These are phyloP conservation scores for Danielozyma ontarioensis DNA, from an alignment of 805 yeast species.

Conservation along the genomic window DNA sequence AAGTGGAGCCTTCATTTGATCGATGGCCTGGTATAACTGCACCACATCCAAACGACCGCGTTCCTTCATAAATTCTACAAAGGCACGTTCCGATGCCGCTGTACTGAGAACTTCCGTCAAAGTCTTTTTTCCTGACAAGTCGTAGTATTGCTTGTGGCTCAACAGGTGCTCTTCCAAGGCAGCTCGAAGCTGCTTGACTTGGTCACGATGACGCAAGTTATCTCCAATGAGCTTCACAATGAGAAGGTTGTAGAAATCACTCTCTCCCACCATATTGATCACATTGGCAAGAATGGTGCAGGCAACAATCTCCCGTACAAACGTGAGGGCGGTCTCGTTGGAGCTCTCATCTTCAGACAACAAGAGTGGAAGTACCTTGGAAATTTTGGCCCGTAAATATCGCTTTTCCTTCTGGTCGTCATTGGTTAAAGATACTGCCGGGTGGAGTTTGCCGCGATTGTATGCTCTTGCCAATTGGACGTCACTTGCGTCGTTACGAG, in stretches of 20 bases:
- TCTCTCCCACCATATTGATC: slow-evolving; percentile 53
- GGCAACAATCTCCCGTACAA: slow-evolving; percentile 61
- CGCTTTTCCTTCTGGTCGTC: slow-evolving; percentile 36
- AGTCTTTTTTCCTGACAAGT: slow-evolving; percentile 15
- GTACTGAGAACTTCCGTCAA: slow-evolving; percentile 44
- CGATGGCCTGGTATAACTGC: slow-evolving; percentile 64
- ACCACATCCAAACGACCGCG: slow-evolving; percentile 27
- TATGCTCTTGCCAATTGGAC: slow-evolving; percentile 40
- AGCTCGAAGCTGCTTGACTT: slow-evolving; percentile 65
- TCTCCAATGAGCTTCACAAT: slow-evolving; percentile 57
- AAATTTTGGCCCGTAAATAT: slow-evolving; percentile 43
- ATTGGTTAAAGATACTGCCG: slow-evolving; percentile 40
- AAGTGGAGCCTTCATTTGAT: slow-evolving; percentile 66
- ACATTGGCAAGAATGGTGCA: slow-evolving; percentile 46
- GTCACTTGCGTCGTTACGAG: slow-evolving; percentile 38
- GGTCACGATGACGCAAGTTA: slow-evolving; percentile 65
- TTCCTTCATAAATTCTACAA: slow-evolving; percentile 15
- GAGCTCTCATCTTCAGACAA: slow-evolving; percentile 42
- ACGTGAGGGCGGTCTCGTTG: slow-evolving; percentile 43
- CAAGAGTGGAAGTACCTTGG: slow-evolving; percentile 43
- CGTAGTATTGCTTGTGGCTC: background rate
- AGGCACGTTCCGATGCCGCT: slow-evolving; percentile 34
- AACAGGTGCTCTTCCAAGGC: slow-evolving; percentile 57
- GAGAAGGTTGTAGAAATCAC: slow-evolving; percentile 71
- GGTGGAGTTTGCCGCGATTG: slow-evolving; percentile 53